A percentile compares a stretch with the other conserved stretches of the same genome.
Conservation (phyloP, 169 alveolate species). For the Eimeria acervulina region DNA sequence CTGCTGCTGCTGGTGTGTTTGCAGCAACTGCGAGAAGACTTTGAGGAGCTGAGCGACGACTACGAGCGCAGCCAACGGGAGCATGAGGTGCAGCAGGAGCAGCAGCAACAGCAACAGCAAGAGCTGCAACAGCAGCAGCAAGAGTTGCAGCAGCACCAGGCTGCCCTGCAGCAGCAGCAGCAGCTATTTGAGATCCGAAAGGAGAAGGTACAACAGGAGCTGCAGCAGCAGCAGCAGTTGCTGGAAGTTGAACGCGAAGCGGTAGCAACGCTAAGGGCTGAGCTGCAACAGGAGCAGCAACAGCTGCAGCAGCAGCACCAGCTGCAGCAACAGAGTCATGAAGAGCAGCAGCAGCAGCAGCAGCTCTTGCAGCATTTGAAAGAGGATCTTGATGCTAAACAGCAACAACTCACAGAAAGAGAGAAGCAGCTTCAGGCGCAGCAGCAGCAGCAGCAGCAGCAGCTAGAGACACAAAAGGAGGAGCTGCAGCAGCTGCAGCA, state of each 20-base stretch:
- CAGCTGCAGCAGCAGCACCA: conserved; percentile 42
- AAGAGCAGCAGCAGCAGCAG: conserved; percentile 25
- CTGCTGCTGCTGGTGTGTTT: neutral
- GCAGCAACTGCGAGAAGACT: conserved; percentile 47
- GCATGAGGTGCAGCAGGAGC: conserved; percentile 50
- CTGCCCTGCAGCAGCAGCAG: conserved; percentile 54
- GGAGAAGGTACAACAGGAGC: neutral
- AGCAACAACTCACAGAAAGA: neutral
- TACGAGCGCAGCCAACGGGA: conserved; percentile 32
- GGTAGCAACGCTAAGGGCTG: neutral
- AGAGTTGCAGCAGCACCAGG: neutral
- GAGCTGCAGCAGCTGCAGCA: conserved; percentile 38
- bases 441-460: too few relatives aligned
- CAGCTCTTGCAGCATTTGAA: neutral
- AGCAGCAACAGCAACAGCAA: conserved; percentile 4
- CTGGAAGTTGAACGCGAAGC: neutral
- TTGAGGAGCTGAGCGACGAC: conserved; percentile 45
- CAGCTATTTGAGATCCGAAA: conserved; percentile 10
- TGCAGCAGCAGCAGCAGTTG: conserved; percentile 32
- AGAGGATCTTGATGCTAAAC: neutral
- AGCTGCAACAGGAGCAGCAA: conserved; percentile 8
- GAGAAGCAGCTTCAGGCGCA: conserved; percentile 1
- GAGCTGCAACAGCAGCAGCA: conserved; percentile 29
- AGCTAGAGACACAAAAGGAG: too few relatives aligned
- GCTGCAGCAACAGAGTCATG: neutral